Base-by-base conservation (phyloP, 164 flowering plant genomes). In the Kalanchoe fedtschenkoi region DNA sequence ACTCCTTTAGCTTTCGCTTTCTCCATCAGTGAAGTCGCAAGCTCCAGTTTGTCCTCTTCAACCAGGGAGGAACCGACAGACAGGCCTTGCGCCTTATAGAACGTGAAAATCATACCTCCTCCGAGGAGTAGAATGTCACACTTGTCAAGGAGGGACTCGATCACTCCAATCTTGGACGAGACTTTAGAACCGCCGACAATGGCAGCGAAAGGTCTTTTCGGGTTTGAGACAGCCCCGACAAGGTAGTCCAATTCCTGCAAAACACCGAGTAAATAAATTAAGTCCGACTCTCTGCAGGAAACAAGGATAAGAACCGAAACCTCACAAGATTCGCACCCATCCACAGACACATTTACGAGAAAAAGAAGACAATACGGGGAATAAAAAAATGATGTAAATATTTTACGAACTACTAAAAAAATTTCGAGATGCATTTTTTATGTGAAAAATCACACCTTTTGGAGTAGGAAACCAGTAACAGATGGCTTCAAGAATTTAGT, bases 111-210 rank as follows among this genome's bases (percentile, higher is more conserved):
- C 89, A 87, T 84, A 55, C 93, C 93, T 60, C 93, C 93, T 68
- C 93, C 93, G 26, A 87, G 62, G 21, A 87, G 80, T 28, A 87
- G 80, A 66, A 80, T 78, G 62, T 87, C 95, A 72, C 78, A 75
- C 74, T 85, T 87, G 56, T 78, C 95, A 33, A 87, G 72, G 24
- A 87, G 81, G 14, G 90, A 85, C 62, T 85, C 91, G 8, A 87
- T 87, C 66, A 85, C 95, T 32, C 95, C 90, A 64, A 87, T 85
- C 78, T 87, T 87, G 58, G 87, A 80, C 42, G 88, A 85, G 62
- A 85, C 91, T 74, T 85, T 87, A 47, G 91, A 83, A 62, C 95
- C 95, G 67, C 95, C 95, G 3, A 87, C 88, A 75, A 87, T 83
- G 62, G 95, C 88, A 55, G 88, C 90, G 79, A 87, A 87, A 66